Evolutionary conservation across 495 filamentous ascomycete genomes (phyloP).

Genomic region (Copromyces sp.): DNA sequence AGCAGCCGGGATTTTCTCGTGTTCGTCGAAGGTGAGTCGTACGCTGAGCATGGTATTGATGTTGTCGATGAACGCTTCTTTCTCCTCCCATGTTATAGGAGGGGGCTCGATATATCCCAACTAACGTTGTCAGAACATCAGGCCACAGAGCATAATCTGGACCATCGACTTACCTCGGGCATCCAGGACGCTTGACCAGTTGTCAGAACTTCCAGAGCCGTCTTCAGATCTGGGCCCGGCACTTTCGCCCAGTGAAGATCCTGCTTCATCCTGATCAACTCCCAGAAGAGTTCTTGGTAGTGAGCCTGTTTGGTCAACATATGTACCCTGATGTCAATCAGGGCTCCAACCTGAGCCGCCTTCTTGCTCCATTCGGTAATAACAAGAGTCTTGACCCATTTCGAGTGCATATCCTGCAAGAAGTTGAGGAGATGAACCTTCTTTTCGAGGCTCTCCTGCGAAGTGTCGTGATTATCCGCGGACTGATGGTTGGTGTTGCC

Average conservation of each 20-base stretch:
- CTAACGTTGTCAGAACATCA: constrained; percentile 27
- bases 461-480: constrained; percentile 40
- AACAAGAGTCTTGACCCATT: constrained; percentile 84
- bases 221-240: constrained; percentile 81
- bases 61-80: constrained; percentile 59
- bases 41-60: constrained; percentile 75
- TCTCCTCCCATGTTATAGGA: constrained; percentile 52
- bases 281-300: constrained; percentile 47
- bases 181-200: constrained; percentile 64
- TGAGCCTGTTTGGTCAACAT: constrained; percentile 47
- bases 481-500: constrained; percentile 18
- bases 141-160: constrained; percentile 1
- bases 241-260: constrained; percentile 55
- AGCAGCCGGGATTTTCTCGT: constrained; percentile 60
- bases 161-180: constrained; percentile 51
- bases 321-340: constrained; percentile 76
- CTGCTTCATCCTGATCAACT: constrained; percentile 58
- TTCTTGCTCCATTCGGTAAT: constrained; percentile 80
- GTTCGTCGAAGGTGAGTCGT: constrained; percentile 69
- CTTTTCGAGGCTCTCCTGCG: constrained; percentile 61
- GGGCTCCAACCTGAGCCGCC: constrained; percentile 60
- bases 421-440: constrained; percentile 69
- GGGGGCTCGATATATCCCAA: constrained; percentile 72
- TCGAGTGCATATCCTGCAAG: constrained; percentile 42
- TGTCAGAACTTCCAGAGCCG: constrained; percentile 73